Conservation (phyloP, 2,329 filamentous ascomycete genomes). For the Dothideomycetidae sp. region DNA sequence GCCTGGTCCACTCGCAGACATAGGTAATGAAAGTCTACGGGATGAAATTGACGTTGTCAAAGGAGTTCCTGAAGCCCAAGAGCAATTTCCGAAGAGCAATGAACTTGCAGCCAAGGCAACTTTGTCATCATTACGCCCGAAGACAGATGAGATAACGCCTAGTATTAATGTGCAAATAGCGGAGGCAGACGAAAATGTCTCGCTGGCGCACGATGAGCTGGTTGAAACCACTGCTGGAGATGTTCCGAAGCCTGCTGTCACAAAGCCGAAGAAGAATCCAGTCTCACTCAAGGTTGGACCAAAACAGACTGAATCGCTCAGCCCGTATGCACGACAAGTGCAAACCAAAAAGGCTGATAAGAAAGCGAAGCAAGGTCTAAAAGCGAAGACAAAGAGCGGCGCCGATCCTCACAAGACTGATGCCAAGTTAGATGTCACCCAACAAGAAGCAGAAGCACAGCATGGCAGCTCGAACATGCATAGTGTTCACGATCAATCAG, state of each 20-base stretch:
- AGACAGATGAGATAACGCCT: no score
- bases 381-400: constrained; percentile 12
- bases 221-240: not conserved
- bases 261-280: not conserved
- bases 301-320: constrained; percentile 23
- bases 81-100: not conserved
- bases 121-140: not conserved
- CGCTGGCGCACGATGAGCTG: not conserved
- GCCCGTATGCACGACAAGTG: constrained; percentile 16
- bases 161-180: no score
- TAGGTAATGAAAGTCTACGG: not conserved
- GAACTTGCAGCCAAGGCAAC: not conserved
- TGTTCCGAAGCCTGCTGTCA: not conserved
- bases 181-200: not conserved
- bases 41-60: no score
- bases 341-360: constrained; percentile 15
- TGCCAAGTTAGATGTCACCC: no score
- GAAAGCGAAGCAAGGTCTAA: constrained; percentile 13
- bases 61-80: not conserved
- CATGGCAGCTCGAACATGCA: no score
- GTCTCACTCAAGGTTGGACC: constrained; percentile 18
- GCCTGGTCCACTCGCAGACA: not conserved
- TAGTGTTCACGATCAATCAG: no score
- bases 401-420: no score
- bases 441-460: no score